Evolutionary conservation across 2,329 filamentous ascomycete species (phyloP).

Genomic region (Sclerotinia minor): DNA sequence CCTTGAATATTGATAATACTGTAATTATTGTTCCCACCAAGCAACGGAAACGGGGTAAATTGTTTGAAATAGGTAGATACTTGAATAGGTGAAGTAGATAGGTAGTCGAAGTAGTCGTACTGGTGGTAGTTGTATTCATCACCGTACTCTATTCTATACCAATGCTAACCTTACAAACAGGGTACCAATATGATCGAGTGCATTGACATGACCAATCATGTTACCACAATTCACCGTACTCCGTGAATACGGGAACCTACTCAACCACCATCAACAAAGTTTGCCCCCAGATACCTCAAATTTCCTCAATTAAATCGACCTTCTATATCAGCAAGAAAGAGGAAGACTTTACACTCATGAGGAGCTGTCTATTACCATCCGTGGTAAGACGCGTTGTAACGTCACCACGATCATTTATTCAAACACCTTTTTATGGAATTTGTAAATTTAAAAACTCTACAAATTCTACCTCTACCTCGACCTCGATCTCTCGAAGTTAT

Average conservation of each 20-base stretch:
- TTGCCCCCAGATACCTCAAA: background rate
- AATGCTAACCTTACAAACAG: too few relatives aligned
- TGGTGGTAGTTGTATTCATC: too few relatives aligned
- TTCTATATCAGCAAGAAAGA: background rate
- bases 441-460: background rate
- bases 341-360: background rate
- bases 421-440: background rate
- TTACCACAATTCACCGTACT: background rate
- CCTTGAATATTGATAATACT: too few relatives aligned
- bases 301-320: background rate
- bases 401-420: too few relatives aligned
- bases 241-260: slow-evolving; percentile 5
- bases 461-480: background rate
- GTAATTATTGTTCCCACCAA: too few relatives aligned
- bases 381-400: background rate
- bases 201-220: background rate
- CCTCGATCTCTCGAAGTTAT: slow-evolving; percentile 3
- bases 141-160: background rate
- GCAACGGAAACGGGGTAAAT: background rate
- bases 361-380: background rate
- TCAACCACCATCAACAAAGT: background rate
- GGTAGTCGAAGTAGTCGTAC: too few relatives aligned
- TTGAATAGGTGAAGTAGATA: too few relatives aligned
- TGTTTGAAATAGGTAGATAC: too few relatives aligned
- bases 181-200: too few relatives aligned